Evolutionary conservation across 371 early-diverging fungal species (phyloP).

Genomic region (Lichtheimia hyalospora): DNA sequence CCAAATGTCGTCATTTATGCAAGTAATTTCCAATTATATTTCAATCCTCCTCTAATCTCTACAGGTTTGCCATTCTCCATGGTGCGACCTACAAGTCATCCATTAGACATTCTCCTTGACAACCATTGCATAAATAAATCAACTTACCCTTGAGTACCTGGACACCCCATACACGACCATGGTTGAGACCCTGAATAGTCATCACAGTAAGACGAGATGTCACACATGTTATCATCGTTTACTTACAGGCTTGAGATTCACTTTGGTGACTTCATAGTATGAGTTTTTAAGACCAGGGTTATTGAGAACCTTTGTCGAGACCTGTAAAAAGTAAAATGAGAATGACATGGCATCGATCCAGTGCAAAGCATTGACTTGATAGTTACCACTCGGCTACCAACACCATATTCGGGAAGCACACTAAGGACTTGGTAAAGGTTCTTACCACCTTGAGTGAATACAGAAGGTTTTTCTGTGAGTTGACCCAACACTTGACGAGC

Average conservation of each 20-base stretch:
- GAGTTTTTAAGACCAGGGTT: conserved; percentile 27
- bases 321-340: conserved; percentile 9
- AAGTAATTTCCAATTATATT: conserved; percentile 25
- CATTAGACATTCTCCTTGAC: not conserved
- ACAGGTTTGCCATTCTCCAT: conserved; percentile 33
- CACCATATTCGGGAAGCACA: conserved; percentile 26
- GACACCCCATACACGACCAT: conserved; percentile 37
- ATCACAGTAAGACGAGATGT: not conserved
- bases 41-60: conserved; percentile 33
- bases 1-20: conserved; percentile 7
- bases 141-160: conserved; percentile 30
- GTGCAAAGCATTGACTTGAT: not conserved
- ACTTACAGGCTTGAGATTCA: conserved; percentile 30
- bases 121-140: not conserved
- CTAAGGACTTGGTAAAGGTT: conserved; percentile 25
- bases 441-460: conserved; percentile 18
- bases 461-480: conserved; percentile 13
- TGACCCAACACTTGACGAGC: conserved; percentile 11
- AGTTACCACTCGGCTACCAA: conserved; percentile 32
- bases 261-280: conserved; percentile 39
- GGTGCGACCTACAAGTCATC: conserved; percentile 22
- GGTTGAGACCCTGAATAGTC: conserved; percentile 15
- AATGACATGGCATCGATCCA: not conserved
- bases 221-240: not conserved
- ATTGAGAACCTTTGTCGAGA: conserved; percentile 25